Evolutionary conservation across 495 filamentous ascomycete species (phyloP).

Genomic region (Trichoderma virens): DNA sequence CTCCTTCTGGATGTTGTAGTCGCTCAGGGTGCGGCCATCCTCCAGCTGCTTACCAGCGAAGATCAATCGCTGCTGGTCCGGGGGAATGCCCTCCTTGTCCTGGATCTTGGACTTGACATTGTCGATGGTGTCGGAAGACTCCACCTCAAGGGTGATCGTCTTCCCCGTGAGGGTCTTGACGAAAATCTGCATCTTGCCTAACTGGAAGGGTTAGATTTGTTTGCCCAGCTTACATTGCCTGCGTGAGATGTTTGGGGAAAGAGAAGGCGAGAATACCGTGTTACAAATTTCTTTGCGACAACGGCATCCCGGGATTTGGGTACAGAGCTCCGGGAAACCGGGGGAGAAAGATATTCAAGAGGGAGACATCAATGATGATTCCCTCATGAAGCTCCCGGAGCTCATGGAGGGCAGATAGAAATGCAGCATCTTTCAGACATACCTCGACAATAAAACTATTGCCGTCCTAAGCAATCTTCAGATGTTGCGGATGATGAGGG

Average conservation of each 20-base stretch:
- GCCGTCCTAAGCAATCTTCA: conserved; percentile 49
- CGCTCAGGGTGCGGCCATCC: conserved; percentile 96
- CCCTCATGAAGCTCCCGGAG: conserved; percentile 16
- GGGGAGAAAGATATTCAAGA: neutral
- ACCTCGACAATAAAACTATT: conserved; percentile 49
- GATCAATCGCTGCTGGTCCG: conserved; percentile 99
- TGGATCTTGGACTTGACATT: conserved; percentile 93
- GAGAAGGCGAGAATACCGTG: neutral
- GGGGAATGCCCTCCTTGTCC: conserved; percentile 99
- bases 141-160: conserved; percentile 99
- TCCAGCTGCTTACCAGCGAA: conserved; percentile 99
- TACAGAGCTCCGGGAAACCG: neutral
- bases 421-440: conserved; percentile 33
- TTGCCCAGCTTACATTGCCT: neutral
- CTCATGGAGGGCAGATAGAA: conserved; percentile 16
- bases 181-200: conserved; percentile 96
- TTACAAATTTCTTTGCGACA: neutral
- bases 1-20: conserved; percentile 99
- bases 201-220: conserved; percentile 10
- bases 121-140: conserved; percentile 99
- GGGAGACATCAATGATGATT: conserved; percentile 9
- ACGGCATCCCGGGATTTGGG: neutral
- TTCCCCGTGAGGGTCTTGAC: conserved; percentile 99
- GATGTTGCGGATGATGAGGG: conserved; percentile 33
- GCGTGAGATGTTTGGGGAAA: neutral